Base-by-base conservation (phyloP, 345 rosid species). In the Hypericum androsaemum region DNA sequence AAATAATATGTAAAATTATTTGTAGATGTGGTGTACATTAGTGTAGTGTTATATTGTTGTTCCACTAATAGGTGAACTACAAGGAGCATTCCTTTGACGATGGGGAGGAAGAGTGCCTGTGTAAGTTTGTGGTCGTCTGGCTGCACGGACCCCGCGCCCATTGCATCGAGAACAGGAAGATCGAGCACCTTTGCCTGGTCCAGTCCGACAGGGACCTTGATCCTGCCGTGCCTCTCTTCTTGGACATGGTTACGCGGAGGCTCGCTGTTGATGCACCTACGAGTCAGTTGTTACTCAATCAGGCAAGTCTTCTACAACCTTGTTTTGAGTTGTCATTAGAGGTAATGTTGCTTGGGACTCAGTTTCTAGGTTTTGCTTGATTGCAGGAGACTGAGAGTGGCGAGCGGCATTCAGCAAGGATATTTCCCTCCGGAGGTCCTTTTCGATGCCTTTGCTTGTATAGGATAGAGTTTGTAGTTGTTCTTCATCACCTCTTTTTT, bases 101-200 rank as follows among this genome's bases (percentile, higher is more conserved):
- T 2, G 81, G 79, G 39, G 68, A 64, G 52, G 81, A 76, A 52
- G 65, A 40, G 43, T 79, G 84, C 50, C 5, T 2, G 47, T 79
- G 84, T 58, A 39, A 17, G 13, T 79, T 76, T 59, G 9, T 69
- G 37, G 47, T 79, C 12, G n/a, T 15, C 14, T 76, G 77, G 81
- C 37, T 36, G 15, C 84, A 79, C 48, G 84, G 84, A 50, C 79
- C 79, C 0, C 2, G 5, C 38, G 40, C 35, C 7, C 70, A 57
- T 12, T 47, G 6, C 15, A 11, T 66, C 44, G 6, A 41, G 9
- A 7, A 40, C 37, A 73, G 60, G 62, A 71, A 54, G 36, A 46
- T 79, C 8, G 84, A 70, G 44, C 43, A 41, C 54, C 43, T 79
- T 15, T 79, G 81, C 57, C n/a, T 71, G 37, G 58, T 64, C 14